phyloP scores from a whole-genome alignment of 805 yeast species.

The Candida corydali region DNA sequence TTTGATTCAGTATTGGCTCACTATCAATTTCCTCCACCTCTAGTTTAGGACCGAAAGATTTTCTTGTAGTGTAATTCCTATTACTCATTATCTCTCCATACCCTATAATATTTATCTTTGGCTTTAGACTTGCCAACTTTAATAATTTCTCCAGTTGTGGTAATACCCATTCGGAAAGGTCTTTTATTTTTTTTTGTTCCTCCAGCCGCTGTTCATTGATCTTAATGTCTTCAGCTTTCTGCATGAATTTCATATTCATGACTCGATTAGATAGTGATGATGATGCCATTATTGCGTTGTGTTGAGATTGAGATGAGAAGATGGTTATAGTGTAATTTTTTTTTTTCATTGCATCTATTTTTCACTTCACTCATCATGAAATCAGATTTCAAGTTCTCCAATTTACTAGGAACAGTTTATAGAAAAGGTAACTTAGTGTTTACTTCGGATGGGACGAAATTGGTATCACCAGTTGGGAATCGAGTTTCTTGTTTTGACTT shows the following conservation, averaged over 20 bases:
- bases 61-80: slow-evolving; percentile 6
- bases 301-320: slow-evolving; percentile 7
- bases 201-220: slow-evolving; percentile 29
- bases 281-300: no score
- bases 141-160: slow-evolving; percentile 27
- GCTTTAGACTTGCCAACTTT: slow-evolving; percentile 20
- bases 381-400: slow-evolving; percentile 85
- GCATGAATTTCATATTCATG: slow-evolving; percentile 74
- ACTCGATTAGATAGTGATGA: slow-evolving; percentile 56
- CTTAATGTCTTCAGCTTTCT: slow-evolving; percentile 34
- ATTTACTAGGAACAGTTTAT: slow-evolving; percentile 90
- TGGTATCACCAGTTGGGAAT: slow-evolving; percentile 92
- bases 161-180: slow-evolving; percentile 50
- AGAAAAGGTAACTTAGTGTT: slow-evolving; percentile 86
- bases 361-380: slow-evolving; percentile 48
- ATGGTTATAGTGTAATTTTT: no score
- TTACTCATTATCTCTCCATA: slow-evolving; percentile 32
- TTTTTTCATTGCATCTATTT: neutral
- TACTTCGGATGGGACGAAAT: slow-evolving; percentile 78
- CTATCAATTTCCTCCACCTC: slow-evolving; percentile 8
- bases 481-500: slow-evolving; percentile 86
- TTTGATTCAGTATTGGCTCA: slow-evolving; percentile 5
- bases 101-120: slow-evolving; percentile 30
- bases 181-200: slow-evolving; percentile 37
- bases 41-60: slow-evolving; percentile 13